Conservation (phyloP, 768 basidiomycete genomes). For the Suillus subaureus region DNA sequence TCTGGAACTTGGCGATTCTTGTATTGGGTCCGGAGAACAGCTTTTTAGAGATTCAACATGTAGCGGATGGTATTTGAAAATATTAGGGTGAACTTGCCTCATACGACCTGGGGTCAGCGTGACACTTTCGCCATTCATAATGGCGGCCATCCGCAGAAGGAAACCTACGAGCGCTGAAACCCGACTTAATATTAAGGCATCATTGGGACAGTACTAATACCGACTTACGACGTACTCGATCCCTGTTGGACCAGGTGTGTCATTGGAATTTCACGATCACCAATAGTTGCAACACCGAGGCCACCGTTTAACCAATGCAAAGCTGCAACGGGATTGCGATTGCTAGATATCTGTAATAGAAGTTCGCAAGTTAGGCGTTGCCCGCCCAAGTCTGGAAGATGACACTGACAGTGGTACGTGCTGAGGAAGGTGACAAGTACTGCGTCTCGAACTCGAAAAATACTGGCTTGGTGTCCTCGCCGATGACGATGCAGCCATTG, state of each 20-base stretch:
- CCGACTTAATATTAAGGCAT: constrained; percentile 16
- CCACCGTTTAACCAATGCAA: constrained; percentile 44
- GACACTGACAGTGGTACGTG: constrained; percentile 29
- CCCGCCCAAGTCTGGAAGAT: constrained; percentile 15
- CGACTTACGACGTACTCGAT: constrained; percentile 48
- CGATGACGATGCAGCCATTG: constrained; percentile 64
- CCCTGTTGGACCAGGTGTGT: constrained; percentile 60
- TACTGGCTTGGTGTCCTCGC: constrained; percentile 58
- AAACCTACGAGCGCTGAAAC: constrained; percentile 61
- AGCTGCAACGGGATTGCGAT: constrained; percentile 54
- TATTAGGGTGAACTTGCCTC: constrained; percentile 48
- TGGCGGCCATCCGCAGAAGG: constrained; percentile 54
- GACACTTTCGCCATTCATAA: constrained; percentile 67
- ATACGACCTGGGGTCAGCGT: constrained; percentile 52
- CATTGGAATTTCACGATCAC: constrained; percentile 59
- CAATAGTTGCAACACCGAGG: constrained; percentile 52
- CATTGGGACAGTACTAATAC: constrained; percentile 11
- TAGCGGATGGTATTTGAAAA: constrained; percentile 1
- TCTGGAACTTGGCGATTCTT: constrained; percentile 61
- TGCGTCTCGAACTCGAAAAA: constrained; percentile 71
- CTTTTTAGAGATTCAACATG: constrained; percentile 9
- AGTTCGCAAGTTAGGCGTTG: constrained; percentile 46
- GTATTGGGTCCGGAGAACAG: constrained; percentile 46
- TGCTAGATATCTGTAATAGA: constrained; percentile 35
- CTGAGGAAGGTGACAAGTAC: constrained; percentile 19